These are phyloP conservation scores for Cryptococcus sp. DNA, from an alignment of 1,284 basidiomycete genomes.

Conservation along the genomic window DNA sequence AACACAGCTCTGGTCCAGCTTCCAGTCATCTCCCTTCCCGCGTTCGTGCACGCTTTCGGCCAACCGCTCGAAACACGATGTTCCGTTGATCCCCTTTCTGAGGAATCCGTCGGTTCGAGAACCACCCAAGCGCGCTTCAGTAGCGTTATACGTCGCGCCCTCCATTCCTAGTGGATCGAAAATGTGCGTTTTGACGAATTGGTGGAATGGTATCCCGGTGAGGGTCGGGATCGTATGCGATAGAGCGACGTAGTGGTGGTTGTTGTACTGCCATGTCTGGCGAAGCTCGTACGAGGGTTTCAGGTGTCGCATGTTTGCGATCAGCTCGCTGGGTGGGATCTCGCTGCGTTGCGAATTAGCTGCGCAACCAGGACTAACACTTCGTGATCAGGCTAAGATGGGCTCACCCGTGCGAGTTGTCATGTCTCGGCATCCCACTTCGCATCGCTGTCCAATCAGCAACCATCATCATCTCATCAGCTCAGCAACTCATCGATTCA, in stretches of 20 bases:
- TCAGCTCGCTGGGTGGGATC: slow-evolving; percentile 6
- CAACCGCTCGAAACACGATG: slow-evolving; percentile 10
- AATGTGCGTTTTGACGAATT: slow-evolving; percentile 33
- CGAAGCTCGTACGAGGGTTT: slow-evolving; percentile 38
- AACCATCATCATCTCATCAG: not conserved
- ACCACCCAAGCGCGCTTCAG: slow-evolving; percentile 9
- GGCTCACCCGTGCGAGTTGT: slow-evolving; percentile 25
- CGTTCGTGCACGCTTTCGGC: not conserved
- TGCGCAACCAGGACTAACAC: not conserved
- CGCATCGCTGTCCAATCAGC: slow-evolving; percentile 26
- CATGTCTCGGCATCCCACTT: slow-evolving; percentile 39
- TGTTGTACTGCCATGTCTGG: slow-evolving; percentile 41
- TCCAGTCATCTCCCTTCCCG: not conserved
- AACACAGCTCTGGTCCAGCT: slow-evolving; percentile 15
- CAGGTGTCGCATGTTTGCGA: slow-evolving; percentile 29
- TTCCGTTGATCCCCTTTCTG: slow-evolving; percentile 10
- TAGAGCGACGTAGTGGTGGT: slow-evolving; percentile 31
- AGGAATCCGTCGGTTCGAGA: slow-evolving; percentile 23
- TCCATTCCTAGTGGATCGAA: slow-evolving; percentile 39
- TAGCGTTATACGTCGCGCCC: slow-evolving; percentile 26
- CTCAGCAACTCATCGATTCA: no score
- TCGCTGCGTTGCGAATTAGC: not conserved
- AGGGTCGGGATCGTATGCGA: slow-evolving; percentile 28
- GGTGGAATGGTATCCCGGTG: slow-evolving; percentile 26
- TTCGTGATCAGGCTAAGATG: not conserved